Conservation (phyloP, 2,329 filamentous ascomycete species). For the Xylaria sp. region DNA sequence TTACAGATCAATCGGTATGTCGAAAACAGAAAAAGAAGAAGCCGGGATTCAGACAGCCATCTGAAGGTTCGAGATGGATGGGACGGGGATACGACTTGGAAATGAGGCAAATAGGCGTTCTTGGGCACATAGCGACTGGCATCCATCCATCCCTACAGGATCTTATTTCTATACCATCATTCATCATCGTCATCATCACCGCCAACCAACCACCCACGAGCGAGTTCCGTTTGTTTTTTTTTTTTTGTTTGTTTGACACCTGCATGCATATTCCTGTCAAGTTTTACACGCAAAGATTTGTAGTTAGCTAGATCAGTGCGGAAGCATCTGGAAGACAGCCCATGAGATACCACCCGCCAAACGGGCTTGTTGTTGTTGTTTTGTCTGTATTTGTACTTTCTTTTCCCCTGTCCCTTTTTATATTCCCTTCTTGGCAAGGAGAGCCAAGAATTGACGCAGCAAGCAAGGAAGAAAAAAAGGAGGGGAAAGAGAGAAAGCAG, state of each 20-base stretch:
- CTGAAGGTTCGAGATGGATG: conserved; percentile 1
- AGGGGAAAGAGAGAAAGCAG: background rate
- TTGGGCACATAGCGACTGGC: conserved; percentile 15
- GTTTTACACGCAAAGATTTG: background rate
- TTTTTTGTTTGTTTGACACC: background rate
- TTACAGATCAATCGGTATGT: conserved; percentile 3
- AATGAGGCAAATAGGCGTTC: conserved; percentile 25
- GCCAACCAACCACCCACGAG: background rate
- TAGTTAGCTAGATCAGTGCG: background rate
- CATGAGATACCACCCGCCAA: background rate
- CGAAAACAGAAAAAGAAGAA: conserved; percentile 7
- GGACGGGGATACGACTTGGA: conserved; percentile 21
- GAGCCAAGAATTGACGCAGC: background rate
- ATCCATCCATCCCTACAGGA: conserved; percentile 8
- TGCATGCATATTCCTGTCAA: background rate
- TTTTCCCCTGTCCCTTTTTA: too few relatives aligned
- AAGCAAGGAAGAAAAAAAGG: background rate
- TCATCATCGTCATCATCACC: background rate
- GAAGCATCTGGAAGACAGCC: background rate
- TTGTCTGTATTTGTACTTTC: background rate
- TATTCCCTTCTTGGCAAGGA: too few relatives aligned
- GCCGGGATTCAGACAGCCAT: conserved; percentile 10
- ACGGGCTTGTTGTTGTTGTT: too few relatives aligned
- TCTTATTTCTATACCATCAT: conserved; percentile 19
- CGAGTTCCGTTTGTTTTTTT: background rate